phyloP scores from a whole-genome alignment of 441 rosid species.

The Corymbia citriodora region DNA sequence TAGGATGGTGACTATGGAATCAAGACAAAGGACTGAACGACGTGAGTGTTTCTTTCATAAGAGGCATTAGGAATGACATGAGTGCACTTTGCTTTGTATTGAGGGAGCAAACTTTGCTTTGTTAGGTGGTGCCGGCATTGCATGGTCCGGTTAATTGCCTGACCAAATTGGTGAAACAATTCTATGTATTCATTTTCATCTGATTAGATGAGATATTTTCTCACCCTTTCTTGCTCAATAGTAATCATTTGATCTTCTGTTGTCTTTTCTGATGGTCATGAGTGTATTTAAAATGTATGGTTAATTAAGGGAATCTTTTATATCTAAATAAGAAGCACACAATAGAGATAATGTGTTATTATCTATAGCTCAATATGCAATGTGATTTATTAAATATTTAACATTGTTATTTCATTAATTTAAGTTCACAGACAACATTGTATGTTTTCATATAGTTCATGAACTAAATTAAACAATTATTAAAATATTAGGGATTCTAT shows the following conservation, averaged over 20 bases:
- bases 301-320: background rate
- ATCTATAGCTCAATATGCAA: too few relatives aligned
- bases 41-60: background rate
- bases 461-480: too few relatives aligned
- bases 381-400: too few relatives aligned
- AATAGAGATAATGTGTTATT: rapidly evolving
- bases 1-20: background rate
- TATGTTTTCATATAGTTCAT: too few relatives aligned
- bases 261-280: rapidly evolving
- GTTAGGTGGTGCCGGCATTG: background rate
- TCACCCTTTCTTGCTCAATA: background rate
- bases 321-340: background rate
- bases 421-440: too few relatives aligned
- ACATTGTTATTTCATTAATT: rapidly evolving
- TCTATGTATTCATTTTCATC: background rate
- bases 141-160: background rate
- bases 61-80: background rate
- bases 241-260: background rate
- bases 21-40: background rate
- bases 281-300: too few relatives aligned
- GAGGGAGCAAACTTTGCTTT: background rate
- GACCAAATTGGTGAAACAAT: background rate
- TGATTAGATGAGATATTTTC: background rate
- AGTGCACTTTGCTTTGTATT: background rate
- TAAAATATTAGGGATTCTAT: too few relatives aligned